Base-by-base conservation (phyloP, 2,329 filamentous ascomycete genomes). In the Trichoderma guizhouense region DNA sequence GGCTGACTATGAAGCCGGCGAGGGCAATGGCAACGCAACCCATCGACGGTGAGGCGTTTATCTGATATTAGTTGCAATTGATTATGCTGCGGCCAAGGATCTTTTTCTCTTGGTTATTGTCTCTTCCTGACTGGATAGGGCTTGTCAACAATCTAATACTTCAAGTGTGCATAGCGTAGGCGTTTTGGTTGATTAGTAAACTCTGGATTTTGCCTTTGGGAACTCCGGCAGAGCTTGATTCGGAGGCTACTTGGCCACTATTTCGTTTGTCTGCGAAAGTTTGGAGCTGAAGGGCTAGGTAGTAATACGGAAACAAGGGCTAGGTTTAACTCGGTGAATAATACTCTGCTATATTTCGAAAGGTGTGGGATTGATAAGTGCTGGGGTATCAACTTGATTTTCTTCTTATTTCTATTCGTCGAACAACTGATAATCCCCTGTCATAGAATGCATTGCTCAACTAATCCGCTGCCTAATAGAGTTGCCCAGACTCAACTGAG, bases 141-240 rank as follows among this genome's bases (percentile, higher is more conserved):
- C 47, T 12, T 12, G 47, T n/a, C 9, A 39, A 64, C 12, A 36
- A 47, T 30, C 39, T 64, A 64, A 32, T 64, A 64, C 43, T 9
- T 12, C n/a, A 24, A 24, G 21, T 53, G 11, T 73, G 75, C 76
- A 77, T 76, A 77, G 76, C 76, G 73, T 72, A 43, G 76, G 76
- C 75, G 76, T 77, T 73, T 67, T 36, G 62, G 34, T 67, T 68
- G 34, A 36, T 47, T 67, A 36, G 39, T 70, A 36, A 47, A 39
- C 30, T 53, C n/a, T 70, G 43, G 30, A 55, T 61, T n/a, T 8
- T 69, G 36, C 36, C 47, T 39, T 18, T 60, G n/a, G 26, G 7
- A 26, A 21, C 32, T 11, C 21, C 21, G 21, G 26, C 28, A 36
- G 65, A 34, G 18, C n/a, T 51, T 47, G 65, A 58, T 24, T 60